Base-by-base conservation (phyloP, 257 asterid species). In the Jacaranda mimosifolia region DNA sequence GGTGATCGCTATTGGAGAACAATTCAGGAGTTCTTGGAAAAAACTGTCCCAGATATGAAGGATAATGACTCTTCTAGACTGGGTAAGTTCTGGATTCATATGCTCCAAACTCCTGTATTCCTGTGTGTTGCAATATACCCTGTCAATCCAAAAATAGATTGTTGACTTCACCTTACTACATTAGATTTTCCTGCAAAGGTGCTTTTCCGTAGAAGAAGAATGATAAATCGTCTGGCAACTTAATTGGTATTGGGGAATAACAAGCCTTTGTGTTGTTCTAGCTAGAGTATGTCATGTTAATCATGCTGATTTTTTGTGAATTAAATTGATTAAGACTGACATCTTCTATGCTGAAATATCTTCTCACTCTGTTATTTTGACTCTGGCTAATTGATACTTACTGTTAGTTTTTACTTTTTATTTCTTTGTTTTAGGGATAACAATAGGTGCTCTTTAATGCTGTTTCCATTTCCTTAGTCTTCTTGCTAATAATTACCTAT, bases 1-100 rank as follows among this genome's bases (percentile, higher is more conserved):
- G 98, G 99, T 77, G 98, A 93, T 75, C 91, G 60, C 45, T 95
- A 95, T 77, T 95, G 99, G 99, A 88, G 81, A 83, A 87, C 97
- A 46, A 80, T 95, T 84, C 92, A 79, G 73, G 91, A 90, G 43
- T 93, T 87, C 83, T 52, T 95, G 82, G 90, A 79, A 21, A 90
- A 83, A 86, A 81, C 79, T 57, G 91, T 84, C 72, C 88, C 90
- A 4, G 88, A 60, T 45, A 89, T 75, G 86, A 85, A 80, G 75
- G 83, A 80, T 26, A 56, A 17, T 21, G 85, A 70, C 78, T 79
- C 92, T 67, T 82, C 91, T 74, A 64, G 51, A 49, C 79, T 68
- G 66, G 88, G 97, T 90, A 83, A 82, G 92, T 78, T 63, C 59
- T 57, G 59, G 63, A 39, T 78, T 42, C 46, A 55, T 26, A 17